Evolutionary conservation across 306 rosid species (phyloP).

Genomic region (Fragaria nilgerrensis): DNA sequence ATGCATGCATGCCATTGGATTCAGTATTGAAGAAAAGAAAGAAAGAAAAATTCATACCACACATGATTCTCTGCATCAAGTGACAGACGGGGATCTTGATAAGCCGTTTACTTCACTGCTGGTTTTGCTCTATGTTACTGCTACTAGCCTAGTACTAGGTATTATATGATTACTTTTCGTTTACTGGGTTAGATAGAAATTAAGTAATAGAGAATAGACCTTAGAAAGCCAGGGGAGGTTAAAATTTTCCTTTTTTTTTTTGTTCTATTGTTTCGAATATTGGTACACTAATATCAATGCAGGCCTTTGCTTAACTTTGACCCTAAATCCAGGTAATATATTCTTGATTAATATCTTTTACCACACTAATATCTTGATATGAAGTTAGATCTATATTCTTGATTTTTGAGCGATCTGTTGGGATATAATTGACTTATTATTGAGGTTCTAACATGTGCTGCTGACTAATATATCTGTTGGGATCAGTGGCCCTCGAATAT

Average conservation of each 20-base stretch:
- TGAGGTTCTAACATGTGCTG: not conserved
- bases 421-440: not conserved
- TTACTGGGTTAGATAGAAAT: slow-evolving; percentile 1
- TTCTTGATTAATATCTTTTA: too few species aligned
- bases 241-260: not conserved
- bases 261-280: slow-evolving; percentile 17
- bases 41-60: not conserved
- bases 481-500: not conserved
- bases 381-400: not conserved
- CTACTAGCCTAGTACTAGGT: too few species aligned
- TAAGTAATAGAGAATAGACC: slow-evolving; percentile 12
- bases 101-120: not conserved
- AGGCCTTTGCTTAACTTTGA: slow-evolving; percentile 20
- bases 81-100: slow-evolving; percentile 14
- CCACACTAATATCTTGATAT: too few species aligned
- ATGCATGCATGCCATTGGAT: slow-evolving; percentile 37
- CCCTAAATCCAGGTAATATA: not conserved
- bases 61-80: slow-evolving; percentile 18
- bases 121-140: not conserved
- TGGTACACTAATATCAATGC: slow-evolving; percentile 30
- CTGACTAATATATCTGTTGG: not conserved
- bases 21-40: slow-evolving; percentile 34
- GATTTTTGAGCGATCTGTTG: slow-evolving; percentile 6
- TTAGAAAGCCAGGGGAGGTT: slow-evolving; percentile 12
- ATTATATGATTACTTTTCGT: not conserved